phyloP scores from a whole-genome alignment of 176 grass and related monocot genomes.

The Musa acuminata region DNA sequence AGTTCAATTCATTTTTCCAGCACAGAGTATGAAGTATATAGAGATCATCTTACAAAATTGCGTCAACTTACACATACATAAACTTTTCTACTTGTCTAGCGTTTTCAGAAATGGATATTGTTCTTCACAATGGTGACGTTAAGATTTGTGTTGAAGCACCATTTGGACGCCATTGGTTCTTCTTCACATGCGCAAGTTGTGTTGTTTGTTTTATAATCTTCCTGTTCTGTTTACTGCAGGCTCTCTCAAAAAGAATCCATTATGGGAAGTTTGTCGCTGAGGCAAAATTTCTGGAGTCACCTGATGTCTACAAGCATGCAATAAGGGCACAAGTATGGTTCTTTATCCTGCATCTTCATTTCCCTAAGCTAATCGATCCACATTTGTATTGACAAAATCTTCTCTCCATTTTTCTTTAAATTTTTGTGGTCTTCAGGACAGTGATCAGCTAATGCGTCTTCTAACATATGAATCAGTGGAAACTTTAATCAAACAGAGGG shows the following conservation, averaged over 20 bases:
- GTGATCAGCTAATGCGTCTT: slow-evolving; percentile 46
- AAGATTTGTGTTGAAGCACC: background rate
- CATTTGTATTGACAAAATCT: background rate
- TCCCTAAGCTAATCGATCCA: too few species aligned
- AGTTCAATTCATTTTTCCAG: too few species aligned
- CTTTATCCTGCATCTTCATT: slow-evolving; percentile 1
- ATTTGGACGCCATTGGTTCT: background rate
- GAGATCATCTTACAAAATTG: too few species aligned
- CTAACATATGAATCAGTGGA: slow-evolving; percentile 66
- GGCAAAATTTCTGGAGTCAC: slow-evolving; percentile 67
- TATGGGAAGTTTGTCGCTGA: slow-evolving; percentile 97
- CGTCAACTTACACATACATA: too few species aligned
- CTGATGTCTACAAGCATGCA: slow-evolving; percentile 52
- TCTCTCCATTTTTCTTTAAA: background rate
- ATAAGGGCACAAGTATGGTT: slow-evolving; percentile 48
- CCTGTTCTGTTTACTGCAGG: slow-evolving; percentile 26
- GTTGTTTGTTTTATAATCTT: background rate
- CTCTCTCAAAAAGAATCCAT: slow-evolving; percentile 96
- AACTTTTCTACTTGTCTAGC: background rate
- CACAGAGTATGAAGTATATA: too few species aligned
- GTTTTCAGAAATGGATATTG: background rate
- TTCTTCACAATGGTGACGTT: background rate
- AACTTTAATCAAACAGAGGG: slow-evolving; percentile 44
- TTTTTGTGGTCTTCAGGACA: slow-evolving; percentile 38
- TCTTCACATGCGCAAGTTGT: background rate